phyloP scores from a whole-genome alignment of 2,329 filamentous ascomycete genomes.

The Talaromyces funiculosus region DNA sequence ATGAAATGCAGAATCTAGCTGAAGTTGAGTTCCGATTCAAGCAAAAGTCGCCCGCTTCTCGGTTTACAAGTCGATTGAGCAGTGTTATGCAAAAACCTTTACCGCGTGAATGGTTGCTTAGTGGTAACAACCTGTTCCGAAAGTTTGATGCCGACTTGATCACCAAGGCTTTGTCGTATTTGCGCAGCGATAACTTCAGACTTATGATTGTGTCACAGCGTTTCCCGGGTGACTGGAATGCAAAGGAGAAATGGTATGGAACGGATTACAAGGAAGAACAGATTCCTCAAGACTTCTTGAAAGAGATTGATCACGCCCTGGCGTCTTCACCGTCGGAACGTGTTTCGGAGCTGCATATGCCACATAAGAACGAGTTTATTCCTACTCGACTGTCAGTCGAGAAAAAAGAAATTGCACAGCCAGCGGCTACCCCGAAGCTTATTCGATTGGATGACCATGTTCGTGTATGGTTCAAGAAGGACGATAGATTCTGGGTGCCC shows the following conservation, averaged over 20 bases:
- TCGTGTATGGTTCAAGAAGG: constrained; percentile 95
- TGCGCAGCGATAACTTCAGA: constrained; percentile 85
- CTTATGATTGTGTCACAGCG: constrained; percentile 77
- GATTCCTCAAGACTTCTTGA: constrained; percentile 69
- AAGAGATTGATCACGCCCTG: constrained; percentile 61
- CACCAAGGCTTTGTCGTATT: constrained; percentile 62
- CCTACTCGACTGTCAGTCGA: constrained; percentile 89
- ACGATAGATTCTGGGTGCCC: constrained; percentile 96
- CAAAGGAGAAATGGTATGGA: constrained; percentile 95
- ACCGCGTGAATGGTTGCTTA: constrained; percentile 81
- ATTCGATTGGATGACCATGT: constrained; percentile 77
- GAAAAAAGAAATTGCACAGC: constrained; percentile 79
- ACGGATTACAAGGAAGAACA: constrained; percentile 84
- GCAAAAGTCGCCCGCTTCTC: constrained; percentile 83
- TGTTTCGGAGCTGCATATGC: constrained; percentile 70
- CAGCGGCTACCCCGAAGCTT: constrained; percentile 67
- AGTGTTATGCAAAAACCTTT: constrained; percentile 87
- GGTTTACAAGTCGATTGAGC: constrained; percentile 80
- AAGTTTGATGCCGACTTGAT: constrained; percentile 78
- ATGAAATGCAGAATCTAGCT: constrained; percentile 82
- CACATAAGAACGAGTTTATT: constrained; percentile 92
- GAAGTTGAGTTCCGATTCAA: constrained; percentile 94
- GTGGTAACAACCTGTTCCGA: constrained; percentile 67
- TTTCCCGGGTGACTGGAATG: constrained; percentile 75
- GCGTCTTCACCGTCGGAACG: constrained; percentile 54